Evolutionary conservation across 148 eudicot genomes (phyloP).

Genomic region (Chenopodium album): DNA sequence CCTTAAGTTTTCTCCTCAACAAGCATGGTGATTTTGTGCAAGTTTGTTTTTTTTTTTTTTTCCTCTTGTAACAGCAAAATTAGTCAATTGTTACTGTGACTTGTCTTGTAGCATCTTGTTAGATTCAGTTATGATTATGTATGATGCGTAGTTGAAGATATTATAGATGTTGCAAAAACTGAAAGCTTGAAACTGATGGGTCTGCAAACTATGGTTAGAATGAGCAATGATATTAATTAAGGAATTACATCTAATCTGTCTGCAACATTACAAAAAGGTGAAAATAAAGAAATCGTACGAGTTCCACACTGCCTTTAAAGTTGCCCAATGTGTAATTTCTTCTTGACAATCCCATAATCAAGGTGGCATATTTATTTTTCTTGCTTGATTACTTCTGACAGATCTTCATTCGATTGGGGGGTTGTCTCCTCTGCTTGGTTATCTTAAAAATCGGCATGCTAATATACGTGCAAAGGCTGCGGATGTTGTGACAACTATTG

Average conservation of each 20-base stretch:
- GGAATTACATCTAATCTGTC: not conserved
- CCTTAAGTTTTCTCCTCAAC: no score
- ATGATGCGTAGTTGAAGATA: no score
- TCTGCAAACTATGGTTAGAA: not conserved
- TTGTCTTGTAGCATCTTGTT: no score
- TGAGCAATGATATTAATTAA: not conserved
- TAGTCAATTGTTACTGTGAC: not conserved
- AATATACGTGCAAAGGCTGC: conserved; percentile 93
- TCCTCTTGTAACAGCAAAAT: not conserved
- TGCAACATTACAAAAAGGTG: not conserved
- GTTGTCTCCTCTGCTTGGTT: conserved; percentile 71
- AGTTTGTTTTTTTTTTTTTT: no score
- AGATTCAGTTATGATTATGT: no score
- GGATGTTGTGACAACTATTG: conserved; percentile 87
- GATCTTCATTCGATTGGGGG: conserved; percentile 97
- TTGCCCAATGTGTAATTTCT: not conserved
- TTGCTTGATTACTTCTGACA: conserved; percentile 27
- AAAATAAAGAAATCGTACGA: not conserved
- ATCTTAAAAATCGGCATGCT: conserved; percentile 71
- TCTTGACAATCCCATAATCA: conserved; percentile 1
- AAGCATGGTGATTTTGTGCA: not conserved
- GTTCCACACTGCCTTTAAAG: not conserved
- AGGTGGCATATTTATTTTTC: not conserved
- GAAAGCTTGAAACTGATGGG: not conserved
- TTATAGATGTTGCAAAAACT: not conserved